Conservation (phyloP, 176 grass and related monocot species). For the Zea mays region DNA sequence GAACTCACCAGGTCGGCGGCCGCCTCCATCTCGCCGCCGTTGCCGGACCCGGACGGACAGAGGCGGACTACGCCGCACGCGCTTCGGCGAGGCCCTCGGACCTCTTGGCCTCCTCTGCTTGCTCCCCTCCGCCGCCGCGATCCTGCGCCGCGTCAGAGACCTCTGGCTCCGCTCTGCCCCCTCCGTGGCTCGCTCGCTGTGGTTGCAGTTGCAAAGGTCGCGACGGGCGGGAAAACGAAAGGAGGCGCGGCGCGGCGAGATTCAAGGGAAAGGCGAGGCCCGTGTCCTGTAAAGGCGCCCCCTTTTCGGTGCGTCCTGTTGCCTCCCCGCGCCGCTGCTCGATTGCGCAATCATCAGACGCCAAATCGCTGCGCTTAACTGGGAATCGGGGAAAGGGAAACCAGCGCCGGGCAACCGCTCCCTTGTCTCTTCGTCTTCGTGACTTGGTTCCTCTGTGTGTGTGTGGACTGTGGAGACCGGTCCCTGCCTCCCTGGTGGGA, state of each 20-base stretch:
- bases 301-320: neutral
- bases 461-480: neutral
- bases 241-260: slow-evolving; percentile 10
- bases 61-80: neutral
- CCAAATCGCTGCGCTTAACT: neutral
- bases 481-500: too few species aligned
- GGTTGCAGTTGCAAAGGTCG: neutral
- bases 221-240: slow-evolving; percentile 38
- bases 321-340: neutral
- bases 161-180: neutral
- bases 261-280: slow-evolving; percentile 33
- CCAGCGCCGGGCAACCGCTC: neutral
- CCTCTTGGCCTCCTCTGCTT: neutral
- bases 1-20: slow-evolving; percentile 41
- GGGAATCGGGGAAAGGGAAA: neutral
- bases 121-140: neutral
- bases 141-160: neutral
- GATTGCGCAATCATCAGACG: slow-evolving; percentile 17
- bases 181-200: neutral
- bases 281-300: slow-evolving; percentile 18
- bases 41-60: neutral
- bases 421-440: neutral
- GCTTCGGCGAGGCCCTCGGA: neutral
- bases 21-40: slow-evolving; percentile 32
- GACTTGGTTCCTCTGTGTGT: neutral